Base-by-base conservation (phyloP, 345 rosid genomes). In the Nephelium lappaceum region DNA sequence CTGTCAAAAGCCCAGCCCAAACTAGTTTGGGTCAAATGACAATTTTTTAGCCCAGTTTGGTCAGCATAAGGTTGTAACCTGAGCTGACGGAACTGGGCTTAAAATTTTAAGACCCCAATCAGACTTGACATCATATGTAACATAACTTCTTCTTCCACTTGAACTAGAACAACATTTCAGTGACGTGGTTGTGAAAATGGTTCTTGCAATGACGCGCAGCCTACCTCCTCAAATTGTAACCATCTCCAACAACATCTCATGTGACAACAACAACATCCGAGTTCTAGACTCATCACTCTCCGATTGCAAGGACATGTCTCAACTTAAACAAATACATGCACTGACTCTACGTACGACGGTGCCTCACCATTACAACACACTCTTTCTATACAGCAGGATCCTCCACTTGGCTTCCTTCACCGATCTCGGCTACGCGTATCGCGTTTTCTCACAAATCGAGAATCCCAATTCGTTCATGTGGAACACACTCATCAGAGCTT, bases 401-500 rank as follows among this genome's bases (percentile, higher is more conserved):
- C 93, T 93, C 76, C 84, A 86, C 69, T 86, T 88, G 65, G 80
- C 91, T 49, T 87, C 92, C 36, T 81, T 72, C 70, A 74, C 81
- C 58, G 85, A 93, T 57, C 78, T 89, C 67, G 82, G 79, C 77
- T 91, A 90, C 74, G 89, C 98, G 0, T 74, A 23, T 77, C 80
- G 83, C 6, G 71, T 95, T 68, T 95, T 95, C 79, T 12, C 82
- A 45, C 91, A 85, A 5, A 77, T 88, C 53, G 72, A 78, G 9
- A 77, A 41, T 27, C 95, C 86, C 45, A 93, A 85, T 71, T 84
- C 97, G 0, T 95, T 93, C 85, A 87, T 88, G 92, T 95, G 97
- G 98, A 95, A 95, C 88, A 88, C 92, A 36, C 95, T 93, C 60
- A 90, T 95, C 42, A 84, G 93, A 82, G 96, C 93, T 49, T 89